phyloP scores from a whole-genome alignment of 2,329 filamentous ascomycete species.

The Apiospora pterosperma region DNA sequence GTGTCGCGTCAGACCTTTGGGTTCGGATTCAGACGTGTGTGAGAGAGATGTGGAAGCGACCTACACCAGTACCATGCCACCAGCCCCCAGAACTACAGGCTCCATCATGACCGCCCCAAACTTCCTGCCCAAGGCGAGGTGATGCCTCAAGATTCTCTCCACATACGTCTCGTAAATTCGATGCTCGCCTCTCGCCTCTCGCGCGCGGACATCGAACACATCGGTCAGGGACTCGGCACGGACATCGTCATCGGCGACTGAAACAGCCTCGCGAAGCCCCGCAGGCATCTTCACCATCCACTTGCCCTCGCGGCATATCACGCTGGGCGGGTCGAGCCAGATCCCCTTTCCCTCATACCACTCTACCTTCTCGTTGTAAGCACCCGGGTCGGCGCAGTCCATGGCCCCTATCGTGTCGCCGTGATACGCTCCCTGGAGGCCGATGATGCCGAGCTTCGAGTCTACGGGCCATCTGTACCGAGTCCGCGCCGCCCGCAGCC shows the following conservation, averaged over 20 bases:
- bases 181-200: slow-evolving; percentile 42
- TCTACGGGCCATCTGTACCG: slow-evolving; percentile 63
- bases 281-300: slow-evolving; percentile 62
- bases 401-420: slow-evolving; percentile 87
- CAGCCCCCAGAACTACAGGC: slow-evolving; percentile 75
- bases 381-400: slow-evolving; percentile 76
- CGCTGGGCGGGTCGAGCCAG: slow-evolving; percentile 77
- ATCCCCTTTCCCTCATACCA: slow-evolving; percentile 78
- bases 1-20: slow-evolving; percentile 32
- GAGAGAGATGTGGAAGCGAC: slow-evolving; percentile 37
- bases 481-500: slow-evolving; percentile 61
- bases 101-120: slow-evolving; percentile 80
- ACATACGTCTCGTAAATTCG: slow-evolving; percentile 61
- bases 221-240: slow-evolving; percentile 41
- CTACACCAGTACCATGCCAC: slow-evolving; percentile 74
- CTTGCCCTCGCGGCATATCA: slow-evolving; percentile 59
- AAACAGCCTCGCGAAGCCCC: neutral
- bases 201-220: slow-evolving; percentile 56
- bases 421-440: slow-evolving; percentile 78
- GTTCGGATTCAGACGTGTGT: slow-evolving; percentile 20
- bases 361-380: slow-evolving; percentile 78
- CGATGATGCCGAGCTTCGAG: slow-evolving; percentile 63
- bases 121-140: slow-evolving; percentile 55
- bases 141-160: slow-evolving; percentile 43
- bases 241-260: neutral